Base-by-base conservation (phyloP, 2,329 filamentous ascomycete genomes). In the Alternaria brassicae region DNA sequence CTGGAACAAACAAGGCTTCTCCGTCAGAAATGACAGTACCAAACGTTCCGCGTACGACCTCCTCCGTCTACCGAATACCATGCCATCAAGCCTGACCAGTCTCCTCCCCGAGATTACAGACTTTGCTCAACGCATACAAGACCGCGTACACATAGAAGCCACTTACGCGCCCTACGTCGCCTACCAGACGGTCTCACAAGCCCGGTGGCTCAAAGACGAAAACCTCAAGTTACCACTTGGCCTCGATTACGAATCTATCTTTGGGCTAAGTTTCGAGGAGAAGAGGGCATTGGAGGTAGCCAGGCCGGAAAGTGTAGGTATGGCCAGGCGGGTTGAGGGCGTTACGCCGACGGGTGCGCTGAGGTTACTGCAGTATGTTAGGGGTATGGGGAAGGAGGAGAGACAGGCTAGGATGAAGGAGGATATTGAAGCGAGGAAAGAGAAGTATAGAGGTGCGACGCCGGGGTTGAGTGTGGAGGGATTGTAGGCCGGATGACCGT, bases 261-360 rank as follows among this genome's bases (percentile, higher is more conserved):
- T 85, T 32, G 93, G 93, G 0, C 81, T 99, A 52, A 93, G 91
- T 56, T 85, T 88, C 36, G 93, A 92, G 58, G 95, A 98, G 81
- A 89, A 86, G 77, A 83, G 87, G 27, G 84, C 89, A 4, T 82
- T 99, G 34, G 84, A 86, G 58, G 81, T 83, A 2, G 90, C 92
- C 1, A 82, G 87, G 51, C 95, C 95, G 0, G 92, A 96, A 78
- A 96, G 87, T 61, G 83, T 99, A 21, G 94, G 92, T 0, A 95
- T 97, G 84, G 94, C 94, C 30, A 84, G 92, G 48, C 82, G 95
- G 13, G 87, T 97, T 10, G 95, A 99, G 78, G 94, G 94, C 3
- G 84, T 84, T n/a, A 85, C 83, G 60, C 82, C 83, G 1, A 74
- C 78, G 28, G 83, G 82, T 0, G 81, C 82, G 25, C 63, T 85